Base-by-base conservation (phyloP, 352 stramenopile genomes). In the Globisporangium paddicum region DNA sequence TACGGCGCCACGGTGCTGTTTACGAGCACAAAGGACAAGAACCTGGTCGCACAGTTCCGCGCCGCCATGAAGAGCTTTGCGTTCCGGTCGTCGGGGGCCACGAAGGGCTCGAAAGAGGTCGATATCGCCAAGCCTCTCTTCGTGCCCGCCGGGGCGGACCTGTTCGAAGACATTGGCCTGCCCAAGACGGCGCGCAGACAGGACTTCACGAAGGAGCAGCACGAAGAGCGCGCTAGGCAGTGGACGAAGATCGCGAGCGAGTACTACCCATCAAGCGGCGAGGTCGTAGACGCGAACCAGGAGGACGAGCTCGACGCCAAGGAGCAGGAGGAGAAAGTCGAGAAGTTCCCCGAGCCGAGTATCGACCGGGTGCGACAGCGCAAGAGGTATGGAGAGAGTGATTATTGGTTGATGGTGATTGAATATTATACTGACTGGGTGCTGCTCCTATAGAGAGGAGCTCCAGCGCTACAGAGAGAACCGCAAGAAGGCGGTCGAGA, bases 1-100 rank as follows among this genome's bases (percentile, higher is more conserved):
- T 92, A 96, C 60, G 86, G 87, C n/a, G 90, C 86, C 9, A 93
- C 68, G 13, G 69, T 98, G 35, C 60, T 96, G 30, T 93, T 92
- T 69, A 90, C 84, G 28, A 95, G 75, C 56, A 77, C 72, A 42
- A 96, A 93, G 61, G 90, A 98, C 60, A 97, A 96, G 68, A 73
- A 69, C 18, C 66, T 94, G 2, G 71, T 77, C 21, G 72, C 79
- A 18, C 75, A 89, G 51, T 89, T 95, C 48, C 81, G 85, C 4
- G 62, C 64, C 0, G 54, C 82, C 25, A 86, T 89, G 71, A 88
- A 90, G 40, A 61, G 28, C 8, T 89, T 86, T 45, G 75, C 79
- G 23, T 89, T 94, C 32, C 79, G 77, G 23, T 64, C 69, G 0
- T 23, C 58, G 5, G 76, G 73, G 19, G 54, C 63, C 1, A 79